phyloP scores from a whole-genome alignment of 495 filamentous ascomycete genomes.

The Achaetomiella virescens region DNA sequence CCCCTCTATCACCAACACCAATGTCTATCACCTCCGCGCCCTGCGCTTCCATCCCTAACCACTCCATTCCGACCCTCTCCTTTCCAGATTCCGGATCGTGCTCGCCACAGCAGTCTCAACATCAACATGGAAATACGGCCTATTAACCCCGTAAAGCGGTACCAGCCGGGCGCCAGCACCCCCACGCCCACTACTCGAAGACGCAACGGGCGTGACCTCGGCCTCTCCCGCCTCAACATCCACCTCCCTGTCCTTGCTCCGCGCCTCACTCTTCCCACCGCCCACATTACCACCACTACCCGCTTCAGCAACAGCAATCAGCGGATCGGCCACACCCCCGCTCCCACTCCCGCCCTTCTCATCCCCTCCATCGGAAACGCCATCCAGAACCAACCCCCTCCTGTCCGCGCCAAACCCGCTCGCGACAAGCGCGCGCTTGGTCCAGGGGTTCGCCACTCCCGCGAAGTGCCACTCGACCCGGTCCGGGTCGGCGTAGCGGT shows the following conservation, averaged over 20 bases:
- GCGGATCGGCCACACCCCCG: conserved; percentile 29
- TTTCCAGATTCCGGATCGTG: conserved; percentile 12
- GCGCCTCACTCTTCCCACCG: neutral
- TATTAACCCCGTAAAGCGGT: conserved; percentile 41
- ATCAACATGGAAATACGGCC: conserved; percentile 51
- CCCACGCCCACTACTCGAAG: conserved; percentile 1
- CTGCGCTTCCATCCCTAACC: neutral
- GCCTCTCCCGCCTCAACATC: conserved; percentile 21
- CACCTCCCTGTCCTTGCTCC: conserved; percentile 2
- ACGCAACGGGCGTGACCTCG: conserved; percentile 13
- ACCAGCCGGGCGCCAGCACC: conserved; percentile 17
- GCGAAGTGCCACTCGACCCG: conserved; percentile 33
- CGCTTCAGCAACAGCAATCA: conserved; percentile 20
- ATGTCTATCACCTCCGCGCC: neutral
- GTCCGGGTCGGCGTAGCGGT: conserved; percentile 19
- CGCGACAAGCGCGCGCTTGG: conserved; percentile 6
- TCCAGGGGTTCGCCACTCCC: conserved; percentile 29
- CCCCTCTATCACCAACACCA: neutral
- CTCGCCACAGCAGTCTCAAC: conserved; percentile 67
- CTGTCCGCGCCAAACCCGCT: conserved; percentile 4
- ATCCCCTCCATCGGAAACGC: conserved; percentile 27
- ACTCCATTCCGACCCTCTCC: conserved; percentile 5
- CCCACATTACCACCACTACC: neutral
- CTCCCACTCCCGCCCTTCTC: no score
- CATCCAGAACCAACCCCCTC: neutral